Base-by-base conservation (phyloP, 257 asterid genomes). In the Solanum sejunctum region DNA sequence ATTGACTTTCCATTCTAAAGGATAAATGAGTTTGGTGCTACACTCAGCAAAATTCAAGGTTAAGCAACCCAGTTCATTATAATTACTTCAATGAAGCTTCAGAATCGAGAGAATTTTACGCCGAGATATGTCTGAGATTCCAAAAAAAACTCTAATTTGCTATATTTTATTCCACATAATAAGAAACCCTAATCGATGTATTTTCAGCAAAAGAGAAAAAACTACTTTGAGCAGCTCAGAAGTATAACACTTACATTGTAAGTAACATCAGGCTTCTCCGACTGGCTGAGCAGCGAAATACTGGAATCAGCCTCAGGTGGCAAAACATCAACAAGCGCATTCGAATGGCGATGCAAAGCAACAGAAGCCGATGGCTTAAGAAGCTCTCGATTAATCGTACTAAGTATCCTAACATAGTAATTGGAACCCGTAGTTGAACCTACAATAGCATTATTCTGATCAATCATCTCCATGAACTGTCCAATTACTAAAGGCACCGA, bases 381-480 rank as follows among this genome's bases (percentile, higher is more conserved):
- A 7, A 92, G 90, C 89, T 94, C 98, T 5, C 98, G 91, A 67
- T 94, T 94, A 86, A 94, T 92, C 1, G 95, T 94, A 69, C 97
- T 90, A 47, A 94, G 90, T 73, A 93, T 93, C 87, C 97, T 90
- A 2, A 93, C 98, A 36, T 92, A 93, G 86, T 94, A 93, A 84
- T 94, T 94, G 1, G 98, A 94, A 1, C 98, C 97, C 23, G 97
- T 93, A 13, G 98, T 93, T 16, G 98, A 94, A 10, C 98, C 98
- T 8, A 94, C 97, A 20, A 94, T 94, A 12, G 92, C 97, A 83
- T 92, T 94, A 85, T 92, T 94, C 93, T 89, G 92, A 84, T 94
- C 98, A 81, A 94, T 94, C 98, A 94, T 94, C 91, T 94, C 98
- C 97, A 94, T 94, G 89, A 93, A 94, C 91, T 94, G 98, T 10